Evolutionary conservation across 805 yeast genomes (phyloP), one percentile per base, ranked within the genome.

Genomic region (Saccharomyces jurei): DNA sequence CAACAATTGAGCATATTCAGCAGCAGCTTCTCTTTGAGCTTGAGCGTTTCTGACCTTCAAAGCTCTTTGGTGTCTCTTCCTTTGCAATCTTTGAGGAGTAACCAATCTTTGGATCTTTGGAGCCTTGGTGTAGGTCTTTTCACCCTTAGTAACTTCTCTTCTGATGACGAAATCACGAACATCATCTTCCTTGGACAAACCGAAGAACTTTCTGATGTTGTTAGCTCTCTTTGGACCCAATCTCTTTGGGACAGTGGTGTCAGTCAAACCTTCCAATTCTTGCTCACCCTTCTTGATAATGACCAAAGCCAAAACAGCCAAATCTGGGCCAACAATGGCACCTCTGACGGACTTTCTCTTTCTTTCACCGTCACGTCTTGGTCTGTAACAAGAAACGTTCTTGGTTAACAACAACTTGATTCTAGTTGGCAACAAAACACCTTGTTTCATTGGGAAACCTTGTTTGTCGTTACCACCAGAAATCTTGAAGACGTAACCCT

Each of bases 391-490:
- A 71, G 97, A 89, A 82, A 81, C 86, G 74, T 92, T 96, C 81
- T 89, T 85, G 69, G 96, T 78, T 75, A 94, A 83, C 76, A 94
- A 84, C 72, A 94, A 85, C 78, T 88, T 90, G 71, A 94, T 98
- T 86, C 99, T 95, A 86, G 95, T 90, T 81, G 99, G 98, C 83
- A 89, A 94, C 85, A 94, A 82, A 66, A 94, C 99, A 87, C 99
- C 99, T 82, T 95, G 99, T 81, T 91, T 94, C 99, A 95, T 94
- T 81, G 99, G 98, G 97, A 94, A 94, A 83, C 99, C 99, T 84
- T 94, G 99, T 83, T 94, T 94, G 83, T 94, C 99, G 87, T 94
- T 94, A 86, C 99, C 99, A 77, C 99, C 99, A 71, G 97, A 80
- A 78, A 94, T 91, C 84, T 87, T 95, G 88, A 94, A 91, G 75